Base-by-base conservation (phyloP, 306 rosid genomes). In the Vigna radiata region DNA sequence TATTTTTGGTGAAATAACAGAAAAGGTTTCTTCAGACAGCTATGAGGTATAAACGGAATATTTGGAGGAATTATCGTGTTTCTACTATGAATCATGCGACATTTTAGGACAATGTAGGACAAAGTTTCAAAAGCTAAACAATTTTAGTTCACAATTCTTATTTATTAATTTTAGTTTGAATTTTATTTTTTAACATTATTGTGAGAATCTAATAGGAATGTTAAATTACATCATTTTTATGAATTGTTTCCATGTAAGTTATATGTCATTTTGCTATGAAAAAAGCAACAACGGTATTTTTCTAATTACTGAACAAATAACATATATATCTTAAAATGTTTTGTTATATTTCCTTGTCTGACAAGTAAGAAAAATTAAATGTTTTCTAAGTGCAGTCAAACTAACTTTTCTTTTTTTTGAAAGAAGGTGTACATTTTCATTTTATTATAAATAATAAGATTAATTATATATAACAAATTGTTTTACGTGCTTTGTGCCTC, bases 1-100 rank as follows among this genome's bases (percentile, higher is more conserved):
- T 10, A 1, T 17, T 65, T 53, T 46, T 1, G 25, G 10, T 31
- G 16, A 33, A 17, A 52, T 82, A 37, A 75, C 72, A 15, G 4
- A 21, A 27, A 25, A 36, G 41, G 77, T 49, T 50, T 23, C 63
- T 10, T 82, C 47, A 16, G 77, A 70, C 75, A 60, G 7, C 39
- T 19, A 10, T 52, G 70, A 76, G 33, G 66, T 50, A 7, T 18
- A 21, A 69, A 53, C 73, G 79, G 79, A 79, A 84, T 79, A 76
- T 75, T 76, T 78, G 68, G 49, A 25, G 69, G 70, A 7, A 41
- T 47, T 16, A 9, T 10, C 70, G 27, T 73, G 59, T 54, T 56
- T 44, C 8, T 12, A 41, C 68, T 3, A n/a, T 3, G 54, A 65
- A 49, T 72, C 25, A 17, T 39, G 73, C 83, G 68, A 3, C 56